Evolutionary conservation across 2,329 filamentous ascomycete species (phyloP).

Genomic region (Tolypocladium ovalisporum): DNA sequence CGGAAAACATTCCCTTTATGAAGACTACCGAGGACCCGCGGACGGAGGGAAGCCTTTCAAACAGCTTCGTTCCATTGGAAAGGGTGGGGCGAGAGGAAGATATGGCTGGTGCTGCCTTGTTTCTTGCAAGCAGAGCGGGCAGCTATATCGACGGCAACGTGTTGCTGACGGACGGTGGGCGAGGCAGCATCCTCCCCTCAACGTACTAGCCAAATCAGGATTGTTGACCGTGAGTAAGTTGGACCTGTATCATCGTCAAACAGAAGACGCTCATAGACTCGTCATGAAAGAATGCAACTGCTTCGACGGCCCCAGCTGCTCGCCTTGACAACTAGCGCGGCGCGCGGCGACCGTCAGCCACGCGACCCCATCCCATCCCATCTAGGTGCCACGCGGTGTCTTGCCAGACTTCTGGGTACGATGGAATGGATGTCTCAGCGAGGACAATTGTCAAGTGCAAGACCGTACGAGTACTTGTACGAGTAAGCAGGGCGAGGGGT

Average conservation of each 20-base stretch:
- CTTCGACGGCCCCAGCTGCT: background rate
- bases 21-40: constrained; percentile 14
- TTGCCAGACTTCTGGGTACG: background rate
- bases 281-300: background rate
- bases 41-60: constrained; percentile 9
- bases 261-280: too few species aligned
- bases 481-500: background rate
- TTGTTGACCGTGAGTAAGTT: too few species aligned
- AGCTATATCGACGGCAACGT: constrained; percentile 54
- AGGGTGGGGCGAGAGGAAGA: constrained; percentile 55
- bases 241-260: too few species aligned
- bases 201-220: constrained; percentile 16
- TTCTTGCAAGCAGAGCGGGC: constrained; percentile 49
- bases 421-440: background rate
- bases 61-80: constrained; percentile 44
- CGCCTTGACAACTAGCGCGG: background rate
- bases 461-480: too few species aligned
- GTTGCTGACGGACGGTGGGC: constrained; percentile 27
- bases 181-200: constrained; percentile 19
- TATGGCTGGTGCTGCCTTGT: constrained; percentile 54
- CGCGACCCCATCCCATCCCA: too few species aligned
- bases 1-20: constrained; percentile 27
- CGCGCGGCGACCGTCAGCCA: background rate
- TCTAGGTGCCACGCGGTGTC: background rate
- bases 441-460: background rate